Evolutionary conservation across 306 rosid genomes (phyloP).

Genomic region (Rosa multiflora): DNA sequence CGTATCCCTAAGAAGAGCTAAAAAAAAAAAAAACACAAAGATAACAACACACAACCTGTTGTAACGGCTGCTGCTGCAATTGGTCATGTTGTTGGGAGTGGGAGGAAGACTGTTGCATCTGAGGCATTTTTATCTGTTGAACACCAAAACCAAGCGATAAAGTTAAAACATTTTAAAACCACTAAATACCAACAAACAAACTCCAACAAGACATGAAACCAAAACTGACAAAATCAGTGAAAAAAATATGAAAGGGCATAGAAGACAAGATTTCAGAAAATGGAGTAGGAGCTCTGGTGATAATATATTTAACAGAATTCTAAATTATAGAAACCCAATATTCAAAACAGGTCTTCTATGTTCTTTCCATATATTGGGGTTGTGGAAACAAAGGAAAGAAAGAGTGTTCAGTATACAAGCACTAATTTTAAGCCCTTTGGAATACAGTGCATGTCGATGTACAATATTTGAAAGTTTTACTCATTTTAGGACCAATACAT

Average conservation of each 20-base stretch:
- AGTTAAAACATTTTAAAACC: not conserved
- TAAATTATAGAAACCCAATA: constrained; percentile 6
- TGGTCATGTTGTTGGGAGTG: constrained; percentile 87
- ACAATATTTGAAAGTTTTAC: not conserved
- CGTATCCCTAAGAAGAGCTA: constrained; percentile 5
- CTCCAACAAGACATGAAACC: not conserved
- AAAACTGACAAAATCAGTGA: constrained; percentile 3
- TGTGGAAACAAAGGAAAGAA: not conserved
- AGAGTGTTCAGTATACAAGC: not conserved
- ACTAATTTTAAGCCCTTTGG: not conserved
- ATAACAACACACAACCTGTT: constrained; percentile 53
- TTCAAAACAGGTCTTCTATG: not conserved
- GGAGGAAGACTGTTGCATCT: constrained; percentile 67
- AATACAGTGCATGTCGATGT: not conserved
- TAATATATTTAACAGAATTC: not conserved
- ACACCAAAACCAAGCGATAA: constrained; percentile 24
- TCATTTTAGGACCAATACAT: not conserved
- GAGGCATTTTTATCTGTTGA: constrained; percentile 78
- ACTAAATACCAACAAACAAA: not conserved
- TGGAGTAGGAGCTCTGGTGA: not conserved
- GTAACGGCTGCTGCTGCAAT: constrained; percentile 73
- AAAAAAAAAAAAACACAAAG: not conserved
- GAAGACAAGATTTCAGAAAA: not conserved
- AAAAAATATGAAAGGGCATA: not conserved
- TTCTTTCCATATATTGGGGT: not conserved